Percentiles rank a stretch among this genome's conserved stretches.
phyloP scores from a whole-genome alignment of 2,329 filamentous ascomycete genomes.

The Phyllosticta citrichinensis region DNA sequence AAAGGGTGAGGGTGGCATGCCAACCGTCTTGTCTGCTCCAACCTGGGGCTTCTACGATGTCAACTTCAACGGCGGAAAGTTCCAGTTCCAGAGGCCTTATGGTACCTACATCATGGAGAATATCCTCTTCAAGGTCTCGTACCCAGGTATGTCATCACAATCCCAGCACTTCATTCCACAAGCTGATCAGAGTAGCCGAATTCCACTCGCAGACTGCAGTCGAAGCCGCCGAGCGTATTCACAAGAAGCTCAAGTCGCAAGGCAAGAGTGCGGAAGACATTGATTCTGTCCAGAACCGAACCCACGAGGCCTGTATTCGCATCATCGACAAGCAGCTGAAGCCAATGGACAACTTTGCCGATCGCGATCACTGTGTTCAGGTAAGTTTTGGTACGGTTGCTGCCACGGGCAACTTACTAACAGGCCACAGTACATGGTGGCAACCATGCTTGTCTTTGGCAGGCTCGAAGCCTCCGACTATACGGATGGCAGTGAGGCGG shows the following conservation, averaged over 20 bases:
- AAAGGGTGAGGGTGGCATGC: conserved; percentile 82
- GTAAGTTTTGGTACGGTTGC: conserved; percentile 22
- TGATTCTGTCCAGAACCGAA: conserved; percentile 85
- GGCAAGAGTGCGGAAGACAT: conserved; percentile 88
- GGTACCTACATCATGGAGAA: conserved; percentile 99
- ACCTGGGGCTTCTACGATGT: conserved; percentile 99
- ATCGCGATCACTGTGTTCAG: conserved; percentile 98
- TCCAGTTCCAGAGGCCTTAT: conserved; percentile 91
- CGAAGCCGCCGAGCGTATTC: conserved; percentile 83
- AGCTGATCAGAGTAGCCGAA: conserved; percentile 49
- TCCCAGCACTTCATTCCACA: neutral
- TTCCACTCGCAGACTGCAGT: conserved; percentile 99
- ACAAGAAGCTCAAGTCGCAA: conserved; percentile 68
- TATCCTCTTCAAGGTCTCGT: conserved; percentile 98
- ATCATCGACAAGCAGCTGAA: conserved; percentile 99
- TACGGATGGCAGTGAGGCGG: conserved; percentile 83
- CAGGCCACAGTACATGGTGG: conserved; percentile 68
- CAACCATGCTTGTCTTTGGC: conserved; percentile 91
- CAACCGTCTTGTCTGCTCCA: conserved; percentile 84
- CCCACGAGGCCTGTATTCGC: conserved; percentile 94
- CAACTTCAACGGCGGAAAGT: conserved; percentile 82
- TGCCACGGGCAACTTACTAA: conserved; percentile 15
- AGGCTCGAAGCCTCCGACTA: conserved; percentile 92
- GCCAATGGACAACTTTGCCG: conserved; percentile 99
- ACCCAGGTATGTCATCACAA: conserved; percentile 57